phyloP scores from a whole-genome alignment of 2,329 filamentous ascomycete genomes.

The Verticillium isaacii region DNA sequence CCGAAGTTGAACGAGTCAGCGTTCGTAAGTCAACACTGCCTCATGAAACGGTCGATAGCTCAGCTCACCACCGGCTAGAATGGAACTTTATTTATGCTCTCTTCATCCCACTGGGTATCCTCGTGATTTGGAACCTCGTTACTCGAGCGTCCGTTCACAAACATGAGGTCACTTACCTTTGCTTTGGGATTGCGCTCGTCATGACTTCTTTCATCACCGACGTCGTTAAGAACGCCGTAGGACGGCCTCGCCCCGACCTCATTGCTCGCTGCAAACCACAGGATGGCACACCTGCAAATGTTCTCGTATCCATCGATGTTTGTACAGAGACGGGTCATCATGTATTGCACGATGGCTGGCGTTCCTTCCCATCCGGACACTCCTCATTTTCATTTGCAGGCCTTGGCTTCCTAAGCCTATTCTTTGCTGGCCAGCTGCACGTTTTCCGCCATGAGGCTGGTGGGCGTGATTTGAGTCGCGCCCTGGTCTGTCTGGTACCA shows the following conservation, averaged over 20 bases:
- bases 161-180: slow-evolving; percentile 78
- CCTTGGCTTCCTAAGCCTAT: slow-evolving; percentile 68
- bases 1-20: slow-evolving; percentile 76
- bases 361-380: slow-evolving; percentile 78
- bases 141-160: slow-evolving; percentile 67
- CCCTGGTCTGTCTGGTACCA: slow-evolving; percentile 53
- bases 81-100: slow-evolving; percentile 74
- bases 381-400: slow-evolving; percentile 75
- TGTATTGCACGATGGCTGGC: slow-evolving; percentile 75
- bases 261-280: slow-evolving; percentile 75
- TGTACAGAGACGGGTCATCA: slow-evolving; percentile 70
- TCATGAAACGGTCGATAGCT: not conserved
- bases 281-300: slow-evolving; percentile 37
- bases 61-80: slow-evolving; percentile 38
- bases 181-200: slow-evolving; percentile 71
- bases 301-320: slow-evolving; percentile 59
- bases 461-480: slow-evolving; percentile 48
- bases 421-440: slow-evolving; percentile 62
- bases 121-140: slow-evolving; percentile 62
- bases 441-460: slow-evolving; percentile 44
- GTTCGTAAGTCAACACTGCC: slow-evolving; percentile 50
- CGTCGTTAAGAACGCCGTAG: slow-evolving; percentile 83
- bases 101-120: slow-evolving; percentile 61
- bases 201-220: slow-evolving; percentile 83
- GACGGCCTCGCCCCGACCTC: slow-evolving; percentile 61